Evolutionary conservation across 257 asterid genomes (phyloP), one percentile per base, ranked within the genome.

Genomic region (Solanum pennellii): DNA sequence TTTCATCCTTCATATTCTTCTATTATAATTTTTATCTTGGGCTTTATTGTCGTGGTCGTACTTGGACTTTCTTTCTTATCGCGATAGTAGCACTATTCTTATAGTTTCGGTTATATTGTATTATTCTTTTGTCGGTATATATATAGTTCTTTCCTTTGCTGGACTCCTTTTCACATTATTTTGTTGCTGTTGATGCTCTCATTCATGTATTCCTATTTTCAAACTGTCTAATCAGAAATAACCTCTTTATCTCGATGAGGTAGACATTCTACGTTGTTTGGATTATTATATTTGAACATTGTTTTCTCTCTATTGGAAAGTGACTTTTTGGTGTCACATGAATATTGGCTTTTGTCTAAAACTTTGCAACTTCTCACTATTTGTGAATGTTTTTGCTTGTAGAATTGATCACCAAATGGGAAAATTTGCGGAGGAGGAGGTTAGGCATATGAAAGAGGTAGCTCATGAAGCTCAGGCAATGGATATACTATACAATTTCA

Each of bases 391-490:
- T 75, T 21, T 41, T 79, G 18, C 49, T 49, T 83, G 68, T 83
- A 90, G 97, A 91, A 85, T 84, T 86, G 73, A 91, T 62, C 41
- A 69, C 87, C 21, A 90, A 89, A 91, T 88, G 89, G 91, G 91
- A 74, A 92, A 90, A 89, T 74, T 89, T 68, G 39, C 7, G 1
- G 93, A 94, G 88, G 92, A 91, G 87, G 98, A 95, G 87, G 69
- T 92, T 41, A 88, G 87, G 89, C 83, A 89, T 88, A 89, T 94
- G 3, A 90, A 89, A 79, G 93, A 91, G 47, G 90, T 90, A n/a
- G 44, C 87, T 6, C 82, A 82, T 47, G 89, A 91, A 59, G 83
- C 86, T 72, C 44, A 56, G 31, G 82, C 86, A 37, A 59, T n/a
- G 62, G 84, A 62, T 5, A 39, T 86, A 47, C 12, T 89, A 3